Conservation (phyloP, 257 asterid species). For the Perilla frutescens region DNA sequence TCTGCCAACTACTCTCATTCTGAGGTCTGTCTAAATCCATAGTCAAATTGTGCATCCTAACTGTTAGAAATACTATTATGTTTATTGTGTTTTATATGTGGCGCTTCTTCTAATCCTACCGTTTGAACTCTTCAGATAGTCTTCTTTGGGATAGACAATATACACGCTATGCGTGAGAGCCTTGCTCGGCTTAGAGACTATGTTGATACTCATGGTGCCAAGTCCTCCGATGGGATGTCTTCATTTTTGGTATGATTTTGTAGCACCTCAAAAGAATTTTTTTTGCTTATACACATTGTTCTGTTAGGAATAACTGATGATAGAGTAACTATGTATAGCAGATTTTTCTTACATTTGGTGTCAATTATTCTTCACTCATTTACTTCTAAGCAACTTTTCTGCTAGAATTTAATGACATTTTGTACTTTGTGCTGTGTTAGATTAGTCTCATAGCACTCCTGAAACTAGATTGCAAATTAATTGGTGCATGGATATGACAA, state of each 20-base stretch:
- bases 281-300: conserved; percentile 22
- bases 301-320: not conserved
- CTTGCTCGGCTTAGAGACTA: conserved; percentile 90
- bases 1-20: conserved; percentile 93
- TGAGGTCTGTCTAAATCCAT: conserved; percentile 67
- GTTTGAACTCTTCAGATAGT: conserved; percentile 64
- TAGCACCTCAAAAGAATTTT: conserved; percentile 16
- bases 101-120: conserved; percentile 28
- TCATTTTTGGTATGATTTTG: conserved; percentile 79
- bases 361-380: conserved; percentile 1
- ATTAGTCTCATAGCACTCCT: not conserved
- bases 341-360: conserved; percentile 3
- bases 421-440: not conserved
- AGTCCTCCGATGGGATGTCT: conserved; percentile 95
- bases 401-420: not conserved
- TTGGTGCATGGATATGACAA: not conserved
- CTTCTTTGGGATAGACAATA: conserved; percentile 96
- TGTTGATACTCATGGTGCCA: conserved; percentile 92
- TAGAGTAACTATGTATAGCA: not conserved
- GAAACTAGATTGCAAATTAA: not conserved
- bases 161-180: conserved; percentile 98
- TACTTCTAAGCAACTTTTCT: not conserved
- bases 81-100: conserved; percentile 22
- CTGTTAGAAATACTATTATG: conserved; percentile 12
- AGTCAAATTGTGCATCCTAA: conserved; percentile 23